phyloP scores from a whole-genome alignment of 352 stramenopile genomes.

The Plasmopara muralis region DNA sequence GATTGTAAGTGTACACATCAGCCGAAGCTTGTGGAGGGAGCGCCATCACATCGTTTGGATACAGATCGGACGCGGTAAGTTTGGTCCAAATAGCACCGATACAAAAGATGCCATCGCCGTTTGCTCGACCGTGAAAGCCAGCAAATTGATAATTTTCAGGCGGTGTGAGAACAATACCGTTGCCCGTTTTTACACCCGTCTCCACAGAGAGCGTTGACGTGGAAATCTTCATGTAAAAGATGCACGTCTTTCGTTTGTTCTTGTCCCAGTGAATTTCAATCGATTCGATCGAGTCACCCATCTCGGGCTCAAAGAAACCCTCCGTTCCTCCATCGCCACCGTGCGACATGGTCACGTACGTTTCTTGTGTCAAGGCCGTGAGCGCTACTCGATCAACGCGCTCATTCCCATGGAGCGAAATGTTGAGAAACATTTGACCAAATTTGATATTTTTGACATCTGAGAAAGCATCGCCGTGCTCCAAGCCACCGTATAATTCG shows the following conservation, averaged over 20 bases:
- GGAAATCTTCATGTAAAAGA: conserved; percentile 14
- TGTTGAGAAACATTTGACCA: conserved; percentile 13
- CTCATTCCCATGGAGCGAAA: conserved; percentile 7
- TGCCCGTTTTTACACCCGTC: conserved; percentile 8
- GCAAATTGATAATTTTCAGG: conserved; percentile 14
- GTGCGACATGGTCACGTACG: conserved; percentile 10
- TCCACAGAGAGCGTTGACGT: conserved; percentile 8
- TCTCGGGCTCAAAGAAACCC: conserved; percentile 5
- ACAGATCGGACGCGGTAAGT: too few species aligned
- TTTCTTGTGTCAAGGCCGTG: conserved; percentile 2
- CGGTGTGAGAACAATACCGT: conserved; percentile 2
- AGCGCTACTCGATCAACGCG: conserved; percentile 9
- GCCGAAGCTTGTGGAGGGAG: too few species aligned
- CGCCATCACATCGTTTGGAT: too few species aligned
- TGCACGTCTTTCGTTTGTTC: conserved; percentile 3
- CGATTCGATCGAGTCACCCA: conserved; percentile 13
- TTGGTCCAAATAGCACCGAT: conserved; percentile 19
- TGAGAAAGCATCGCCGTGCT: conserved; percentile 17
- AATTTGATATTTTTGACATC: conserved; percentile 13
- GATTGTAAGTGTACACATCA: background rate
- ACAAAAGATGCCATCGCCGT: conserved; percentile 11
- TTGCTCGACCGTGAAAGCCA: conserved; percentile 16
- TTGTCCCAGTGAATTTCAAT: conserved; percentile 23
- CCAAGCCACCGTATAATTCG: conserved; percentile 6
- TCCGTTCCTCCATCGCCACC: conserved; percentile 11